Evolutionary conservation across 2,329 filamentous ascomycete genomes (phyloP).

Genomic region (Penicillium sp.): DNA sequence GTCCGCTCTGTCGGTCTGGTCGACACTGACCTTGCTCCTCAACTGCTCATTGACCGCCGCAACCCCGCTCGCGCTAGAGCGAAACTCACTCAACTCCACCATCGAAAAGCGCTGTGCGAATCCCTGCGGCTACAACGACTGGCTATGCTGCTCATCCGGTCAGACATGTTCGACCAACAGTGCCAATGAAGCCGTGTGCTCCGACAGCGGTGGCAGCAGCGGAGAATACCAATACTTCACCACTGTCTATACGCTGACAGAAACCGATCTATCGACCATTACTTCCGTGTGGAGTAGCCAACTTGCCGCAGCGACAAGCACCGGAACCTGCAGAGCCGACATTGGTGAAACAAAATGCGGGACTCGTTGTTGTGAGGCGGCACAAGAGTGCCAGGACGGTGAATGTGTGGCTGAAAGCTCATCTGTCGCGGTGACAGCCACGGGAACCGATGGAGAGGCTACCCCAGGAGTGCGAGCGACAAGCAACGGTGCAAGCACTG

Average conservation of each 20-base stretch:
- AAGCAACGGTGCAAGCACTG: conserved; percentile 44
- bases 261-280: conserved; percentile 56
- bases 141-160: conserved; percentile 52
- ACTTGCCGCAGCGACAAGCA: conserved; percentile 25
- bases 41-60: conserved; percentile 26
- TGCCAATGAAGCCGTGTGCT: conserved; percentile 52
- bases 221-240: conserved; percentile 58
- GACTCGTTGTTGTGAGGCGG: conserved; percentile 46
- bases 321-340: conserved; percentile 49
- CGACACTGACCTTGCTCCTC: conserved; percentile 31
- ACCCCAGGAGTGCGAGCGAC: conserved; percentile 48
- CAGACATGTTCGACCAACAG: conserved; percentile 54
- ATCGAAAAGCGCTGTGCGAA: conserved; percentile 48
- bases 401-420: conserved; percentile 46
- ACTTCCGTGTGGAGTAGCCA: conserved; percentile 57
- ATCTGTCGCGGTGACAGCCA: conserved; percentile 40
- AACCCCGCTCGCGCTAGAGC: conserved; percentile 32
- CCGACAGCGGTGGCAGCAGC: conserved; percentile 22
- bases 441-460: conserved; percentile 24
- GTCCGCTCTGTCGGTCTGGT: conserved; percentile 26
- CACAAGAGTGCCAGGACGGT: conserved; percentile 46
- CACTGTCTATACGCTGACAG: conserved; percentile 54
- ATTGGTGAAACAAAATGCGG: conserved; percentile 49
- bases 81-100: conserved; percentile 14
- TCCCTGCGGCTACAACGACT: conserved; percentile 54